Percentiles rank a stretch among this genome's conserved stretches.
Conservation (phyloP, 2,329 filamentous ascomycete genomes). For the Cordyceps fumosorosea region DNA sequence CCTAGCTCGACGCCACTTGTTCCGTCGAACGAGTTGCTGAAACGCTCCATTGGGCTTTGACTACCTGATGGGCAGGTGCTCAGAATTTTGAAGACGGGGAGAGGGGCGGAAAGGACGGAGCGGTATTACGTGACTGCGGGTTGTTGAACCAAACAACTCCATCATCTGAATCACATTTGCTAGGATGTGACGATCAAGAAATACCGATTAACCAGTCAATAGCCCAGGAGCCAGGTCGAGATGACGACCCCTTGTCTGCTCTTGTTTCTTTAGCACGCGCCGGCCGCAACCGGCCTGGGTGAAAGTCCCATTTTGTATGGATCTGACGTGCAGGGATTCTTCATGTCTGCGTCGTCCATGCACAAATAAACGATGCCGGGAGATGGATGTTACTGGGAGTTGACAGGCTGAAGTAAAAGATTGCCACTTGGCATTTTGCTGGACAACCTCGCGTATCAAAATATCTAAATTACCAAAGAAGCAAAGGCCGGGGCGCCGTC, state of each 20-base stretch:
- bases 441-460: no score
- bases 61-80: not conserved
- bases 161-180: no score
- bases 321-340: constrained; percentile 1
- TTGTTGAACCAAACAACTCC: no score
- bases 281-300: not conserved
- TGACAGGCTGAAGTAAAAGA: no score
- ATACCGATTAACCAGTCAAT: no score
- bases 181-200: no score
- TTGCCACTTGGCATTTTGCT: no score
- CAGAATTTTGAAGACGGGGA: not conserved
- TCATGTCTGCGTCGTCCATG: not conserved
- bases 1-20: constrained; percentile 8
- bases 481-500: no score
- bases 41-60: not conserved
- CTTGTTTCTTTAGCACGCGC: not conserved
- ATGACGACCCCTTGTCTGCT: constrained; percentile 1
- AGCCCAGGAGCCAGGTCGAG: not conserved
- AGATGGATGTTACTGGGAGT: no score
- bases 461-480: no score
- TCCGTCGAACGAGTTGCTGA: not conserved
- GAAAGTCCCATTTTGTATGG: not conserved
- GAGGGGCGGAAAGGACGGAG: not conserved
- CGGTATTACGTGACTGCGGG: no score
- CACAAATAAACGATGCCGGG: not conserved